Evolutionary conservation across 2,329 filamentous ascomycete species (phyloP).

Genomic region (Penicillium sp.): DNA sequence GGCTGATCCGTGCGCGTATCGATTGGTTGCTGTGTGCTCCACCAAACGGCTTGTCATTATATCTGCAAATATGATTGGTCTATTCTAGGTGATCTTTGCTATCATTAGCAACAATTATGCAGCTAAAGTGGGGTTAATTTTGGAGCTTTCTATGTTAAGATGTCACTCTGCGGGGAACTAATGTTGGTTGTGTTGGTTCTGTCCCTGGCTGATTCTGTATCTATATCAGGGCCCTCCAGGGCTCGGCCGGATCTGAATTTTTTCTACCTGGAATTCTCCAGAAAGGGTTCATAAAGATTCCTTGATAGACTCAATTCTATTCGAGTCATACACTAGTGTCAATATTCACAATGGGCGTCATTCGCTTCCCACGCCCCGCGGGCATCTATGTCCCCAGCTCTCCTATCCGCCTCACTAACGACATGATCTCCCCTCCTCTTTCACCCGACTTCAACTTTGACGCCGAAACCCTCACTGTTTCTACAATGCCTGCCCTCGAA

Average conservation of each 20-base stretch:
- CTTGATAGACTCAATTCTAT: neutral
- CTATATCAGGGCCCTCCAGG: constrained; percentile 16
- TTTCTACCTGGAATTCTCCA: constrained; percentile 1
- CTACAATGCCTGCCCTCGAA: constrained; percentile 38
- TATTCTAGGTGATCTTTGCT: constrained; percentile 8
- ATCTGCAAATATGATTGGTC: constrained; percentile 11
- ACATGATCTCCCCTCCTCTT: constrained; percentile 43
- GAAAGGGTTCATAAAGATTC: neutral
- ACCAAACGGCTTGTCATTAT: neutral
- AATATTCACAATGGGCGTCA: constrained; percentile 30
- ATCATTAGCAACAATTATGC: constrained; percentile 20
- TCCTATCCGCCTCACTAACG: constrained; percentile 35
- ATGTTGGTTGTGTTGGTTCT: neutral
- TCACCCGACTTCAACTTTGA: constrained; percentile 38
- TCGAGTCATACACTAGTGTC: neutral
- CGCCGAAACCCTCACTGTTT: constrained; percentile 34
- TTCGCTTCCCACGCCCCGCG: constrained; percentile 34
- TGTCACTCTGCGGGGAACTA: constrained; percentile 14
- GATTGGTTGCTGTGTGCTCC: neutral
- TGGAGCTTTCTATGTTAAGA: constrained; percentile 11
- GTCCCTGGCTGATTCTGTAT: neutral
- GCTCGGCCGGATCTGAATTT: neutral
- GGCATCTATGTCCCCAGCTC: constrained; percentile 36
- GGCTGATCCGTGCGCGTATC: neutral
- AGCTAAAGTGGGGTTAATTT: constrained; percentile 16